phyloP scores from a whole-genome alignment of 805 yeast genomes.

The Candida coquimbonensis region DNA sequence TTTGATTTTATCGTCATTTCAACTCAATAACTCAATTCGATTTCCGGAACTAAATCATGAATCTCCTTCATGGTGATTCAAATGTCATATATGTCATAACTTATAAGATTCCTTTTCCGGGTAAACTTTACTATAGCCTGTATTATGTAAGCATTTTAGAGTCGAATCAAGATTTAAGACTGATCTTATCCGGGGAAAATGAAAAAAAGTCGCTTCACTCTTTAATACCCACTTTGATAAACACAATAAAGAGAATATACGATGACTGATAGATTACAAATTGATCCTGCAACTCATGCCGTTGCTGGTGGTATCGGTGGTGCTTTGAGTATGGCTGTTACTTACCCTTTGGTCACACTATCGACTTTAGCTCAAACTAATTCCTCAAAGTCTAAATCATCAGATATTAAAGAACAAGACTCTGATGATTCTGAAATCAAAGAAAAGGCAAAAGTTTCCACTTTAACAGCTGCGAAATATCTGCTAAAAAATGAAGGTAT shows the following conservation, averaged over 20 bases:
- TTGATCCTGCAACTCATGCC: constrained; percentile 61
- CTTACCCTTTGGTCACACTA: constrained; percentile 83
- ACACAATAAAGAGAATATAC: background rate
- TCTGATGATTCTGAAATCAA: background rate
- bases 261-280: constrained; percentile 21
- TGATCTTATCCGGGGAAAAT: background rate
- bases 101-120: background rate
- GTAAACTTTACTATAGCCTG: no score
- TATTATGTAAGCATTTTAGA: no score
- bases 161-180: no score
- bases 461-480: constrained; percentile 35
- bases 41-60: no score
- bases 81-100: no score
- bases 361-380: constrained; percentile 87
- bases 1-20: no score
- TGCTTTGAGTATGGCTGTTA: constrained; percentile 75
- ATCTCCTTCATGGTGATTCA: no score
- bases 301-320: constrained; percentile 94
- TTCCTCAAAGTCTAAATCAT: constrained; percentile 19
- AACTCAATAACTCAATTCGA: no score
- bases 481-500: constrained; percentile 55
- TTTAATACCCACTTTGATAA: background rate
- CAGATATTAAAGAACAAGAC: constrained; percentile 3
- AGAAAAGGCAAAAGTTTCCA: constrained; percentile 16
- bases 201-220: background rate